These are phyloP conservation scores for Lachancea meyersii DNA, from an alignment of 805 yeast genomes.

Conservation along the genomic window DNA sequence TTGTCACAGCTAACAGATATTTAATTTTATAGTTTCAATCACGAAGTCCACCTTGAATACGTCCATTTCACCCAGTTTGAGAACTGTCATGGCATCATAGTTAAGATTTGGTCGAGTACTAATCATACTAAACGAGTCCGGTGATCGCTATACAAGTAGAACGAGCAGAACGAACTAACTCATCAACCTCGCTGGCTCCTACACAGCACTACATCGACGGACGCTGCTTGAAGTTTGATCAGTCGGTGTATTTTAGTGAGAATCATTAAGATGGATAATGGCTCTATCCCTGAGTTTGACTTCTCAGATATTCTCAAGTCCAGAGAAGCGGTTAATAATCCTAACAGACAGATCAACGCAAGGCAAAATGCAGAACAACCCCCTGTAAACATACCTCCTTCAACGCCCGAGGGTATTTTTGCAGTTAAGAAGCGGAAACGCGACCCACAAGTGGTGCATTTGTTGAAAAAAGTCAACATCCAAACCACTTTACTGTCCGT, in stretches of 20 bases:
- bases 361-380: not conserved
- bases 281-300: slow-evolving; percentile 21
- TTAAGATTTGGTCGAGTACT: not conserved
- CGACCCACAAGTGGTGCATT: slow-evolving; percentile 25
- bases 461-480: slow-evolving; percentile 22
- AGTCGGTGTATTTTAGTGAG: slow-evolving; percentile 22
- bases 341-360: not conserved
- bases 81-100: too few relatives aligned
- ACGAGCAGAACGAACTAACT: not conserved
- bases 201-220: not conserved
- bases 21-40: too few relatives aligned
- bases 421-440: slow-evolving; percentile 11
- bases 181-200: not conserved
- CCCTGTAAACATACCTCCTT: not conserved
- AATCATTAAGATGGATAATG: slow-evolving; percentile 13
- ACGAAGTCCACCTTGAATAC: too few relatives aligned
- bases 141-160: not conserved
- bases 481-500: slow-evolving; percentile 21
- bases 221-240: not conserved
- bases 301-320: slow-evolving; percentile 14
- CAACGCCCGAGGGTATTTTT: not conserved
- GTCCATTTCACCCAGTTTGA: too few relatives aligned
- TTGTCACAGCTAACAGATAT: too few relatives aligned
- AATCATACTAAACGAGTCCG: not conserved
- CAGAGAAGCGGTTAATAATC: slow-evolving; percentile 1